These are phyloP conservation scores for Salix dunnii DNA, from an alignment of 345 rosid genomes.

Conservation along the genomic window DNA sequence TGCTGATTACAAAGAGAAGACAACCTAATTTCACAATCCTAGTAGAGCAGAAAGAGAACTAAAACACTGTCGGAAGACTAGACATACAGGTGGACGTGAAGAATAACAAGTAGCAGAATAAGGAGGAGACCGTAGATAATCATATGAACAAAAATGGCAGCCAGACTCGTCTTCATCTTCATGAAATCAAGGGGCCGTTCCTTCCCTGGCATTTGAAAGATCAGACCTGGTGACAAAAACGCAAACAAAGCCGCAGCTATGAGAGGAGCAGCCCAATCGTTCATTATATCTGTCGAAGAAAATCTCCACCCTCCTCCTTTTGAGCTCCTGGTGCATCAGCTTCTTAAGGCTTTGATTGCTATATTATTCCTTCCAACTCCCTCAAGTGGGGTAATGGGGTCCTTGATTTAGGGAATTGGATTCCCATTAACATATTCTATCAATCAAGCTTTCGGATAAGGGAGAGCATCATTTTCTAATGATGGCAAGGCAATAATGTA, in stretches of 20 bases:
- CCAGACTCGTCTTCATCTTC: conserved; percentile 83
- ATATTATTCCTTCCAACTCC: not conserved
- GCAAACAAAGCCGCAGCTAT: conserved; percentile 88
- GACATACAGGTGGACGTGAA: conserved; percentile 61
- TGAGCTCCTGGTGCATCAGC: not conserved
- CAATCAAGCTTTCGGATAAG: conserved; percentile 6
- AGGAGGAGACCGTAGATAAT: conserved; percentile 68
- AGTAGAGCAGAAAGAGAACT: not conserved
- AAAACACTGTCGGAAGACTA: conserved; percentile 11
- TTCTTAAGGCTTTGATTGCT: not conserved
- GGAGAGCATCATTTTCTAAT: conserved; percentile 15
- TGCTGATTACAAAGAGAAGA: not conserved
- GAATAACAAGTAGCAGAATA: conserved; percentile 62
- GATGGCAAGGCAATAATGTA: not conserved
- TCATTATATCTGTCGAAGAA: conserved; percentile 25
- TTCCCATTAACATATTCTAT: conserved; percentile 16
- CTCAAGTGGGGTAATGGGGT: too few relatives aligned
- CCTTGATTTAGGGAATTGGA: conserved; percentile 16
- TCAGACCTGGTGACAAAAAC: conserved; percentile 67
- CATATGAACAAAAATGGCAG: conserved; percentile 68
- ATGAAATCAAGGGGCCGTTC: conserved; percentile 61
- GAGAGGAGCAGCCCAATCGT: conserved; percentile 87
- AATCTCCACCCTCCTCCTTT: too few relatives aligned
- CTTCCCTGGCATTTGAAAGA: conserved; percentile 74
- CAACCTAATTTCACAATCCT: not conserved